phyloP scores from a whole-genome alignment of 2,329 filamentous ascomycete genomes.

The Eutypa lata region DNA sequence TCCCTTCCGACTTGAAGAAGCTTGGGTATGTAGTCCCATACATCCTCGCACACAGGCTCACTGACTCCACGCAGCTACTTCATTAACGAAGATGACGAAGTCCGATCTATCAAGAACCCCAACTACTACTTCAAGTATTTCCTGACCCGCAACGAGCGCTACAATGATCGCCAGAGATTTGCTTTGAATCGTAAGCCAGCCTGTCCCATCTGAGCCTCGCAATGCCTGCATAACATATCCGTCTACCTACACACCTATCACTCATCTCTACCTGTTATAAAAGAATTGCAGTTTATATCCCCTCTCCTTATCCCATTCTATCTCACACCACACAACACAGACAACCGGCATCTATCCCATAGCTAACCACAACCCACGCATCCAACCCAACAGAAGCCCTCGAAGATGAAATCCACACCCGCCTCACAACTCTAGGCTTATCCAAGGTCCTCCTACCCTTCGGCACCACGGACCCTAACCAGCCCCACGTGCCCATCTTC shows the following conservation, averaged over 20 bases:
- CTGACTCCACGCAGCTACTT: conserved; percentile 60
- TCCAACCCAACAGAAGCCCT: conserved; percentile 52
- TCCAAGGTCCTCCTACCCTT: conserved; percentile 60
- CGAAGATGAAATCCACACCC: conserved; percentile 55
- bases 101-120: conserved; percentile 66
- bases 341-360: too few species aligned
- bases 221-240: too few species aligned
- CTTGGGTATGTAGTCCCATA: conserved; percentile 60
- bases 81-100: conserved; percentile 70
- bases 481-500: conserved; percentile 69
- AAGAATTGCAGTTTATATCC: too few species aligned
- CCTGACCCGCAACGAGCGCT: conserved; percentile 68
- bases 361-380: conserved; percentile 2
- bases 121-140: conserved; percentile 72
- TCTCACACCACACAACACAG: too few species aligned
- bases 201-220: too few species aligned
- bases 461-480: conserved; percentile 32
- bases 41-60: too few species aligned
- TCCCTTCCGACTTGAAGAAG: conserved; percentile 60
- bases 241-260: too few species aligned
- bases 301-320: background rate
- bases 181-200: conserved; percentile 69
- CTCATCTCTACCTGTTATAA: too few species aligned
- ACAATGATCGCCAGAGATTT: conserved; percentile 73
- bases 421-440: conserved; percentile 61